A percentile compares a stretch with the other conserved stretches of the same genome.
phyloP scores from a whole-genome alignment of 23 red algal genomes.

The Gracilaria caudata region DNA sequence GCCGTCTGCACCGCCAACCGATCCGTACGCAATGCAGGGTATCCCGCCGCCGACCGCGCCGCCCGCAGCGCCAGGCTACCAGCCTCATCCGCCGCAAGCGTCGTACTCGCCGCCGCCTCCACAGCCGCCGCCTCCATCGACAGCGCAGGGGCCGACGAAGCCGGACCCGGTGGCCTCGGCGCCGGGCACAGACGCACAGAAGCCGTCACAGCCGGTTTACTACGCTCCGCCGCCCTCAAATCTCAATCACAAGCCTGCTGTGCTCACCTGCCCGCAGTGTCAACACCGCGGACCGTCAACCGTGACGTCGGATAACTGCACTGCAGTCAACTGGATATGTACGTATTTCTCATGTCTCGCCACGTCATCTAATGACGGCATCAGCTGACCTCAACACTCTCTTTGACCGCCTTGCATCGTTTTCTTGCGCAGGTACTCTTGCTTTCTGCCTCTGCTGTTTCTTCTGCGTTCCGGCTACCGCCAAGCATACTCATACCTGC shows the following conservation, averaged over 20 bases:
- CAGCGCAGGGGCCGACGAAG: background rate
- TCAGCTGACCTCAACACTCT: background rate
- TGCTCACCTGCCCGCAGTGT: slow-evolving; percentile 7
- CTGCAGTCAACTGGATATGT: slow-evolving; percentile 19
- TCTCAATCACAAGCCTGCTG: background rate
- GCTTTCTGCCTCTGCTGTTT: slow-evolving; percentile 1
- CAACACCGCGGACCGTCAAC: background rate
- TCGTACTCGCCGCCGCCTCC: background rate
- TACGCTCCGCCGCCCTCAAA: slow-evolving; percentile 1
- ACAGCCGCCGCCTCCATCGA: background rate
- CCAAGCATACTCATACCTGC: slow-evolving; percentile 18
- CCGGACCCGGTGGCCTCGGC: background rate
- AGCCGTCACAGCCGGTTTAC: background rate
- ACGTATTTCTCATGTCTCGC: background rate
- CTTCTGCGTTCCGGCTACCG: slow-evolving; percentile 18
- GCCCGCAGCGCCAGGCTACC: background rate
- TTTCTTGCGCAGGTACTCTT: slow-evolving; percentile 3
- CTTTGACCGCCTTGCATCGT: background rate
- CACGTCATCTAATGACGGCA: background rate
- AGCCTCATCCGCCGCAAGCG: background rate
- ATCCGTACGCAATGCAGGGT: no score
- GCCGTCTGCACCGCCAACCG: no score
- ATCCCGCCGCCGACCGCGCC: background rate
- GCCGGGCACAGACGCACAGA: background rate
- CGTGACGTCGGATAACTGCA: slow-evolving; percentile 14